A percentile compares a stretch with the other conserved stretches of the same genome.
Conservation (phyloP, 1,284 basidiomycete genomes). For the Leccinum pseudoinsigne region DNA sequence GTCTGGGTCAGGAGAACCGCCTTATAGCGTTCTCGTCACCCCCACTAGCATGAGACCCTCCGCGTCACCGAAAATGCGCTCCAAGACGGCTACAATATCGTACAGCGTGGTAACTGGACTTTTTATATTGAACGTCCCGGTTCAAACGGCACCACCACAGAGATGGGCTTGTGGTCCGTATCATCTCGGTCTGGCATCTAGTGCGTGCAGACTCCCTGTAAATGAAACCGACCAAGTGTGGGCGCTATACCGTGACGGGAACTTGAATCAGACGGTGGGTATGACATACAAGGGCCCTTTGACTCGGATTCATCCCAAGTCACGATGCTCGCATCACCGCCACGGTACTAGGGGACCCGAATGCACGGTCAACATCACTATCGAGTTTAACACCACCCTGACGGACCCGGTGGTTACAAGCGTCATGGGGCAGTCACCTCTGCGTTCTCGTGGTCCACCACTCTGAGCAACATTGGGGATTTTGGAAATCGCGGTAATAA, state of each 20-base stretch:
- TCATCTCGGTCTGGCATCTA: constrained; percentile 59
- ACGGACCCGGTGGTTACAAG: constrained; percentile 45
- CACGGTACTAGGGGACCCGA: constrained; percentile 43
- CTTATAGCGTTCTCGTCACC: constrained; percentile 64
- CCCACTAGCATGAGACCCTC: constrained; percentile 45
- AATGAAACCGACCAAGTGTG: constrained; percentile 68
- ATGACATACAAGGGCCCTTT: constrained; percentile 41
- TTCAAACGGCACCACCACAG: constrained; percentile 78
- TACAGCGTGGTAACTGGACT: constrained; percentile 83
- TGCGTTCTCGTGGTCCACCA: constrained; percentile 71
- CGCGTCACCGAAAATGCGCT: constrained; percentile 69
- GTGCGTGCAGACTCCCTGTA: constrained; percentile 57
- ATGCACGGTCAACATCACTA: constrained; percentile 60
- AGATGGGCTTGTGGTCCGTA: constrained; percentile 88
- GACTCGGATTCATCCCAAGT: constrained; percentile 65
- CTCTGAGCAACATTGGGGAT: constrained; percentile 75
- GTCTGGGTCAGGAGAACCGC: constrained; percentile 49
- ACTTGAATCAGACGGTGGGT: constrained; percentile 75
- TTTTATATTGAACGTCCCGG: constrained; percentile 74
- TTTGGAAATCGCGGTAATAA: constrained; percentile 70
- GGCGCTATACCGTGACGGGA: constrained; percentile 68
- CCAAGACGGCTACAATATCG: constrained; percentile 83
- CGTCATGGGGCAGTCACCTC: constrained; percentile 57
- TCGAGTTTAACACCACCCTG: constrained; percentile 79
- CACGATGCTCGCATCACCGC: constrained; percentile 77